A percentile compares a stretch with the other conserved stretches of the same genome.
These are phyloP conservation scores for Echinosophora koreensis DNA, from an alignment of 306 rosid species.

Conservation along the genomic window DNA sequence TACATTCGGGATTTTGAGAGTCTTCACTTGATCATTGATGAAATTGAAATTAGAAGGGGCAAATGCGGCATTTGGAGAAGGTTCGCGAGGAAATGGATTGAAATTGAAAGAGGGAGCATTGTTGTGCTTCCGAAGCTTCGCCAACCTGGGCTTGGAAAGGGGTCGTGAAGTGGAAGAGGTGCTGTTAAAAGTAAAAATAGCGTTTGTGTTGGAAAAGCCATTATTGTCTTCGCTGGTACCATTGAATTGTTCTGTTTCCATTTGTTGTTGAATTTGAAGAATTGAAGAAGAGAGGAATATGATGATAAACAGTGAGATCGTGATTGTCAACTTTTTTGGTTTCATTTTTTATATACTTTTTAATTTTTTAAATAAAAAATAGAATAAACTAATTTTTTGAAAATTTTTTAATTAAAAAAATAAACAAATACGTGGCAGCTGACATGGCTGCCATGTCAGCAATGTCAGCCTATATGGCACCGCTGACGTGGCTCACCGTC, in stretches of 20 bases:
- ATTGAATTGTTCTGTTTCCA: conserved; percentile 57
- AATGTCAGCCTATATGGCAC: too few relatives aligned
- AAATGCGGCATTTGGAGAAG: conserved; percentile 38
- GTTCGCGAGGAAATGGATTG: conserved; percentile 21
- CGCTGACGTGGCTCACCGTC: too few relatives aligned
- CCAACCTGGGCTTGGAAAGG: conserved; percentile 68
- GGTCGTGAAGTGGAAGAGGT: conserved; percentile 53
- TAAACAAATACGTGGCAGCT: too few relatives aligned
- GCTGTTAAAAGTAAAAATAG: conserved; percentile 54
- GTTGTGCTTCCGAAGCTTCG: conserved; percentile 66
- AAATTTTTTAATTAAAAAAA: too few relatives aligned
- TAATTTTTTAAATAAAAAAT: too few relatives aligned
- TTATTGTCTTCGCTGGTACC: conserved; percentile 46
- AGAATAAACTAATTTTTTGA: too few relatives aligned
- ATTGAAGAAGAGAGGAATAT: conserved; percentile 6
- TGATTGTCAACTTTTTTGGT: too few relatives aligned
- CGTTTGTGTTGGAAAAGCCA: conserved; percentile 55
- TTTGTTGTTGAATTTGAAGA: conserved; percentile 45
- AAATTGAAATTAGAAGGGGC: neutral
- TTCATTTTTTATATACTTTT: too few relatives aligned
- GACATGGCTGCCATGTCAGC: too few relatives aligned
- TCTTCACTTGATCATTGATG: conserved; percentile 57
- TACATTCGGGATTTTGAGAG: conserved; percentile 59
- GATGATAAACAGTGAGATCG: neutral
- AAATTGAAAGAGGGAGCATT: conserved; percentile 64